Evolutionary conservation across 2,329 filamentous ascomycete species (phyloP), one percentile per base, ranked within the genome.

Genomic region (Neodidymelliopsis sp.): DNA sequence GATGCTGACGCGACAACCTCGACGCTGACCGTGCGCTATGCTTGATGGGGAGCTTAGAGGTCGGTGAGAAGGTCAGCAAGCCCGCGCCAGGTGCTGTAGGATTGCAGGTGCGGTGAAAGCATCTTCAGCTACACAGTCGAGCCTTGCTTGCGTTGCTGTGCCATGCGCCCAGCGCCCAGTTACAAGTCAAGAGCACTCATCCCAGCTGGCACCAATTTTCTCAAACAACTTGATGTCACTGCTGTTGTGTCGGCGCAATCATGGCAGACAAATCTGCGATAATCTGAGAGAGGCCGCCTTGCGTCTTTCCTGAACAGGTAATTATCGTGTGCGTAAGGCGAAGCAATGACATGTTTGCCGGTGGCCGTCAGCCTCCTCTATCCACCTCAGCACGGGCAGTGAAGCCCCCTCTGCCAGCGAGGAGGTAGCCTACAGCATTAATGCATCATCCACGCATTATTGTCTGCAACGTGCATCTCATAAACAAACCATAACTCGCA

Each of bases 1-100:
- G 40, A 36, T 47, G 56, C 57, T 59, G 53, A 57, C 56, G 49
- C 35, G 35, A 45, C 30, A 24, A n/a, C n/a, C 29, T 40, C 40
- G 29, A 41, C 40, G 30, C 47, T 40, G 40, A 45, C 47, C n/a
- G n/a, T 22, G 12, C 50, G 28, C 52, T 54, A 35, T 46, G 34
- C 57, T 52, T 35, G 39, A 39, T 53, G 31, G 28, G 43, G 55
- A 42, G 39, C 20, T 19, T 19, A 15, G 18, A 35, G 28, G n/a
- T n/a, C n/a, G n/a, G n/a, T n/a, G n/a, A n/a, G n/a, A n/a, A n/a
- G 36, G 24, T 35, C 28, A 18, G 34, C 33, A 35, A 34, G 39
- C 33, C 38, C 38, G 43, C 18, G 33, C 37, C 22, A 24, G 29
- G 20, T 36, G 15, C 44, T 31, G 49, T 31, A 49, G 23, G 30